Base-by-base conservation (phyloP, 164 flowering plant genomes). In the Sextonia rubra region DNA sequence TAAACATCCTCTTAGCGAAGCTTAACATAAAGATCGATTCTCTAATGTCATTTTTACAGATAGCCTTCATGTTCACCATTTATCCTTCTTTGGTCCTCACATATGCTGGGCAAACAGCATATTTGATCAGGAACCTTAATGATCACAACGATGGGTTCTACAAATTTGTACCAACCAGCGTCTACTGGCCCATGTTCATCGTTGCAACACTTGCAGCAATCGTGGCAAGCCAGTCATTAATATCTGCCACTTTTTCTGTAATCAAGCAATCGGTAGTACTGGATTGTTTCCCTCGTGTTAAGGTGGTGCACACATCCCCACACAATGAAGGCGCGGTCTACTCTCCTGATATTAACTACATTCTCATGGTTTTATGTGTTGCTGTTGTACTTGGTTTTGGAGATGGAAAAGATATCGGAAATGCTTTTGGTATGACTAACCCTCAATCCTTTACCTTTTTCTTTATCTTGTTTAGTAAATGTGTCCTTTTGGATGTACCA, bases 31-130 rank as follows among this genome's bases (percentile, higher is more conserved):
- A 52, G 58, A 52, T 52, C 4, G 58, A 52, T 52, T 52, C n/a
- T 52, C 58, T 52, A 17, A 52, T 52, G 12, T 12, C 32, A 15
- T 73, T 68, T 32, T 66, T 11, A 76, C 91, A 92, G 95, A 80
- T 90, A 7, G 97, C 95, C 37, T 92, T 90, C 82, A 20, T 89
- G 58, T 86, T 79, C 78, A 83, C 88, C 27, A 89, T 92, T 78
- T 92, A 90, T 77, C 97, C 97, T 68, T 92, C 93, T 24, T 75
- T 90, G 68, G 87, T 90, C 66, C 83, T 92, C 60, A 90, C 97
- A 60, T 90, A 92, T 81, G 91, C 92, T 17, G 97, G 97, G 27
- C 97, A 92, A 77, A 88, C 97, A 20, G 97, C 97, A 66, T 92
- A 90, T 83, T 83, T 92, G 74, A 88, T 92, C 68, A 88, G 74